Evolutionary conservation across 805 yeast species (phyloP).

Genomic region (Komagataella ulmi): DNA sequence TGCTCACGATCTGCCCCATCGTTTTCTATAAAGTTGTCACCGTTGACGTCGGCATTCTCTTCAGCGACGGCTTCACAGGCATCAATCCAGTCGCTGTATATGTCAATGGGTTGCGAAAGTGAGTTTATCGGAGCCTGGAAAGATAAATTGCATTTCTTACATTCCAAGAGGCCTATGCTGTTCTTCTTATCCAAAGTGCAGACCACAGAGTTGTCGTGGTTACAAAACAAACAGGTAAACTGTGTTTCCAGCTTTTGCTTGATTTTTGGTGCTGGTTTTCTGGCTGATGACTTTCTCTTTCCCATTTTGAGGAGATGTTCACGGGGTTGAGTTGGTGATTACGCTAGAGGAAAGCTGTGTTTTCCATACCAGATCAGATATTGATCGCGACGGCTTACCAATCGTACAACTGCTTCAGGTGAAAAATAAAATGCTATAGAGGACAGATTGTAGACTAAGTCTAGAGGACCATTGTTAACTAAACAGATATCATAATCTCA

Average conservation of each 20-base stretch:
- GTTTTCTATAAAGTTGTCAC: constrained; percentile 18
- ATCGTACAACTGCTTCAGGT: no score
- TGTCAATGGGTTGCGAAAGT: constrained; percentile 82
- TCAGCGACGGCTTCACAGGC: constrained; percentile 86
- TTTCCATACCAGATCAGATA: background rate
- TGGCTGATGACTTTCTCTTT: constrained; percentile 66
- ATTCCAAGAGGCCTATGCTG: constrained; percentile 69
- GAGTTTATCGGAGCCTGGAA: constrained; percentile 84
- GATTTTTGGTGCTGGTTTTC: constrained; percentile 67
- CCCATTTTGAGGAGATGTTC: constrained; percentile 9
- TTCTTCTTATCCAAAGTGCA: constrained; percentile 81
- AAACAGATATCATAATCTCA: no score
- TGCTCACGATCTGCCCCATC: constrained; percentile 12
- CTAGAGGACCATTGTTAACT: no score
- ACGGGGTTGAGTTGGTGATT: background rate
- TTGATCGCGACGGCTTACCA: background rate
- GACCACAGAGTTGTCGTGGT: constrained; percentile 85
- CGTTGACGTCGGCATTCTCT: constrained; percentile 21
- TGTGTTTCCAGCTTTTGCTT: constrained; percentile 72
- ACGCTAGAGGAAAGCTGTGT: background rate
- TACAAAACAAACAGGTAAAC: constrained; percentile 88
- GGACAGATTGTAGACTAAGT: no score
- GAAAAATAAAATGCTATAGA: no score
- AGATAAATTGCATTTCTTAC: constrained; percentile 89
- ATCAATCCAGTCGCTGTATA: constrained; percentile 96